Percentiles rank a stretch among this genome's conserved stretches.
Evolutionary conservation across 495 filamentous ascomycete species (phyloP).

Genomic region (Aspergillus olivimuriae): DNA sequence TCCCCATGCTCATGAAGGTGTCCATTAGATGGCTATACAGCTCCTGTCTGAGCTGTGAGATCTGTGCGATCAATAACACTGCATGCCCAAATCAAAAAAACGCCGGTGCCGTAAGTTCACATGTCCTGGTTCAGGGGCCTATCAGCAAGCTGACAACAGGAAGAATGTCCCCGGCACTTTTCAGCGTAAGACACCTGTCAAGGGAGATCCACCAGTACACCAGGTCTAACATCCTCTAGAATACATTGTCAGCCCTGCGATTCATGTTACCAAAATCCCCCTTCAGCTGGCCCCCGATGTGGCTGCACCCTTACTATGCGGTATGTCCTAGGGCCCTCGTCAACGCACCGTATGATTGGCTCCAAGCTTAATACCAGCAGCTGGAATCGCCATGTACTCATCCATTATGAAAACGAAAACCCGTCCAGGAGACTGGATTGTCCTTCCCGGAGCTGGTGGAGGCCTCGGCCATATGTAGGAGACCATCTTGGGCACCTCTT

Average conservation of each 20-base stretch:
- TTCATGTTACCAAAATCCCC: conserved; percentile 35
- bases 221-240: conserved; percentile 15
- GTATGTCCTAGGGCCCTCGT: too few relatives aligned
- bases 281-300: conserved; percentile 23
- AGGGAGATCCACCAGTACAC: not conserved
- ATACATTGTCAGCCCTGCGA: conserved; percentile 36
- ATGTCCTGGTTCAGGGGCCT: too few relatives aligned
- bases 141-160: not conserved
- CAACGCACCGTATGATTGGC: too few relatives aligned
- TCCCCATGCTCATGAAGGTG: not conserved
- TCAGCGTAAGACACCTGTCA: conserved; percentile 24
- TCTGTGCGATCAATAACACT: conserved; percentile 41
- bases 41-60: conserved; percentile 38
- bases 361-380: too few relatives aligned
- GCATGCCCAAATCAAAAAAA: conserved; percentile 40
- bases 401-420: conserved; percentile 39
- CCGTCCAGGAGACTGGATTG: conserved; percentile 35
- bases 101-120: conserved; percentile 33
- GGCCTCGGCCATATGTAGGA: conserved; percentile 39
- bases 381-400: conserved; percentile 44
- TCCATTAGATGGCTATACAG: conserved; percentile 37
- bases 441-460: conserved; percentile 37
- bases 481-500: not conserved
- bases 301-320: conserved; percentile 37
- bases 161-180: conserved; percentile 43